phyloP scores from a whole-genome alignment of 768 basidiomycete species.

The Mycena crocata region DNA sequence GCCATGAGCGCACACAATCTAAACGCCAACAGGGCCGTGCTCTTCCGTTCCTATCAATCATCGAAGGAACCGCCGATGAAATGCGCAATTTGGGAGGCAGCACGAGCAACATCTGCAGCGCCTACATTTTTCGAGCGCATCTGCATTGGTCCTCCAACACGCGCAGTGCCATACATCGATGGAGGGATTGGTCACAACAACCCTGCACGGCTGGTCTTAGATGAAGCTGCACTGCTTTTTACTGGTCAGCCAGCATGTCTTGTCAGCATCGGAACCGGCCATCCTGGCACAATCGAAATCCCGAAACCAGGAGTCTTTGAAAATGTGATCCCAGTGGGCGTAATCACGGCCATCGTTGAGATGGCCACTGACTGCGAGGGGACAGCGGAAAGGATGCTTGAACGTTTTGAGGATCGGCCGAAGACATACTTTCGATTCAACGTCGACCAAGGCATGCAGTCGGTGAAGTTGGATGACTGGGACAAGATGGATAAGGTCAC shows the following conservation, averaged over 20 bases:
- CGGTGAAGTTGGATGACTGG: not conserved
- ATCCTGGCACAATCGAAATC: not conserved
- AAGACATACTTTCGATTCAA: not conserved
- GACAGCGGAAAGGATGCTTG: not conserved
- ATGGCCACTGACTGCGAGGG: not conserved
- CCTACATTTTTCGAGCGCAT: slow-evolving; percentile 40
- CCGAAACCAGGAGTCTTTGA: not conserved
- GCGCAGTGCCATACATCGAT: not conserved
- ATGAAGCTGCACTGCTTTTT: not conserved
- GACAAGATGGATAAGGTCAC: not conserved
- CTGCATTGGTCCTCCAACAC: slow-evolving; percentile 5
- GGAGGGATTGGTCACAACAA: not conserved
- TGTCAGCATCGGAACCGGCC: not conserved
- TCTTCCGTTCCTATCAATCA: slow-evolving; percentile 29
- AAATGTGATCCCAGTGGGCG: not conserved
- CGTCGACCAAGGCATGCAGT: not conserved
- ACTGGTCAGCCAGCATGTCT: not conserved
- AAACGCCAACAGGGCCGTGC: slow-evolving; percentile 5
- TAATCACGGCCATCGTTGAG: not conserved
- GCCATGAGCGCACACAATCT: not conserved
- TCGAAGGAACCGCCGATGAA: slow-evolving; percentile 11
- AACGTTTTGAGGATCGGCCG: not conserved
- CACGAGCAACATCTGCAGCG: slow-evolving; percentile 43
- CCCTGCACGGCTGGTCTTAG: not conserved
- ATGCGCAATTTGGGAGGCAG: slow-evolving; percentile 45